A percentile compares a stretch with the other conserved stretches of the same genome.
phyloP scores from a whole-genome alignment of 768 basidiomycete species.

The Xerocomellus dryophilus region DNA sequence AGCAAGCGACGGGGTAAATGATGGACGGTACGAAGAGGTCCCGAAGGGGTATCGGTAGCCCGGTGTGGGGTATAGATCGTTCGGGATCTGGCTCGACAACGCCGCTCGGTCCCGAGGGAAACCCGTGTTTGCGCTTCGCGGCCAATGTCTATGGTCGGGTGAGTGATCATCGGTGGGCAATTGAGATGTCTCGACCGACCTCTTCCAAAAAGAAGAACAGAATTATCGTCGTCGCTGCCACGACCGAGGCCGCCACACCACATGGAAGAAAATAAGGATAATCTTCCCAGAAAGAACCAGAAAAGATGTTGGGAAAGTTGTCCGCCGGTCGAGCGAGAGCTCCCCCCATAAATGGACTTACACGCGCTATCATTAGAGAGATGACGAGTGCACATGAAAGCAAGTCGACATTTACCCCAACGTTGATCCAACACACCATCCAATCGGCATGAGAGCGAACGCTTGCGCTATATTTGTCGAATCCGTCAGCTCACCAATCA shows the following conservation, averaged over 20 bases:
- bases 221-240: constrained; percentile 43
- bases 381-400: not conserved
- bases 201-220: constrained; percentile 52
- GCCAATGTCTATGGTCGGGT: constrained; percentile 13
- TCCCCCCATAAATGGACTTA: constrained; percentile 47
- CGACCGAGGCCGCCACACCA: constrained; percentile 52
- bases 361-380: not conserved
- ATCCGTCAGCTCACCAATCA: constrained; percentile 64
- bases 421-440: constrained; percentile 33
- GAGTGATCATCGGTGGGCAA: not conserved
- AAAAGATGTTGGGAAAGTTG: constrained; percentile 47
- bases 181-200: constrained; percentile 24
- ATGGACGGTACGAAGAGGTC: constrained; percentile 34
- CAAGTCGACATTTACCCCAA: constrained; percentile 31
- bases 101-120: not conserved
- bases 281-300: constrained; percentile 44
- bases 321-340: constrained; percentile 52
- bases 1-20: constrained; percentile 34
- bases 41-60: constrained; percentile 42
- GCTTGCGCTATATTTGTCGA: constrained; percentile 29
- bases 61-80: not conserved
- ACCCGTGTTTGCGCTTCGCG: not conserved
- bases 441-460: constrained; percentile 29
- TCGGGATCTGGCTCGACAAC: not conserved
- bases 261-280: constrained; percentile 68